Evolutionary conservation across 2,329 filamentous ascomycete species (phyloP).

Genomic region (Cladosporium sp.): DNA sequence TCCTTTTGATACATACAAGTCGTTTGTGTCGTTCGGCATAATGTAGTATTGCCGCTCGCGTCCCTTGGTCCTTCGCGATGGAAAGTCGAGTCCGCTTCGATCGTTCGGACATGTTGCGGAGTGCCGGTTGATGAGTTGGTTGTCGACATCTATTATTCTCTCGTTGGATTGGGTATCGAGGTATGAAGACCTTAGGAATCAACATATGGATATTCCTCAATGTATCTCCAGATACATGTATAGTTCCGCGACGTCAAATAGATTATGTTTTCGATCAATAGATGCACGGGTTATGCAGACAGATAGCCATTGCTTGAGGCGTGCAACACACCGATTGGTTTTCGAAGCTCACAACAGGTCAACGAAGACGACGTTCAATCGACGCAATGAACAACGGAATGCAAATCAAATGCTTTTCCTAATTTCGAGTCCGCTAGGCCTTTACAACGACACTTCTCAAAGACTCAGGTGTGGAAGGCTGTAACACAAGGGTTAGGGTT

Average conservation of each 20-base stretch:
- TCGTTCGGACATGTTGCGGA: conserved; percentile 10
- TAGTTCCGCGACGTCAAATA: too few relatives aligned
- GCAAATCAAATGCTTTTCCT: not conserved
- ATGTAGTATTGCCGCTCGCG: not conserved
- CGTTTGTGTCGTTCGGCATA: not conserved
- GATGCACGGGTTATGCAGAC: too few relatives aligned
- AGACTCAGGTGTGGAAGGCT: not conserved
- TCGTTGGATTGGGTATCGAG: not conserved
- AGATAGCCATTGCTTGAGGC: too few relatives aligned
- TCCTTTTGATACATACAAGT: not conserved
- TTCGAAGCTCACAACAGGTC: too few relatives aligned
- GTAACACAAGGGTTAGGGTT: not conserved
- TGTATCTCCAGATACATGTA: not conserved
- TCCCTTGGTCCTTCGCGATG: too few relatives aligned
- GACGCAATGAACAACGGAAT: not conserved
- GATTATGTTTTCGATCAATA: too few relatives aligned
- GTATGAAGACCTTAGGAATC: not conserved
- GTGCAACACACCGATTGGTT: too few relatives aligned
- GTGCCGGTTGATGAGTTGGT: not conserved
- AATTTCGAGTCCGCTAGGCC: too few relatives aligned
- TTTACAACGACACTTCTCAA: too few relatives aligned
- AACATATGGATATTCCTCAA: not conserved
- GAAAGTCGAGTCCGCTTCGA: not conserved
- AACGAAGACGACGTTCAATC: too few relatives aligned
- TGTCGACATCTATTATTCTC: not conserved